phyloP scores from a whole-genome alignment of 139 green algal species.

The Parachlorella kessleri region DNA sequence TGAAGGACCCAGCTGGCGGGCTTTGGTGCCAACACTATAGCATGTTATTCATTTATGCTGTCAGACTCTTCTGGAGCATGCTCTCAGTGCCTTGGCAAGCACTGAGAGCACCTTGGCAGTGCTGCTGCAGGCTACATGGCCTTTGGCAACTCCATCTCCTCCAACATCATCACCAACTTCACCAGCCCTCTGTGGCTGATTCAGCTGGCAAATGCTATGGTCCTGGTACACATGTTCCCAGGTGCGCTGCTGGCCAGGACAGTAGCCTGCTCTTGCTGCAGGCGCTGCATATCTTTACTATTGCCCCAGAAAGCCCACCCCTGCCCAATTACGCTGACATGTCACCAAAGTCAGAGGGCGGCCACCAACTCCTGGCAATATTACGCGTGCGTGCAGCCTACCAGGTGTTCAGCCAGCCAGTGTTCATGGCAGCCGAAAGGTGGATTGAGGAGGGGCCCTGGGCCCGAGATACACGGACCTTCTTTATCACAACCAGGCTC shows the following conservation, averaged over 20 bases:
- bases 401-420: slow-evolving; percentile 32
- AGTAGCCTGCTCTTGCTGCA: background rate
- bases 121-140: slow-evolving; percentile 11
- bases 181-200: slow-evolving; percentile 29
- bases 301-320: too few relatives aligned
- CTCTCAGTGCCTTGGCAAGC: too few relatives aligned
- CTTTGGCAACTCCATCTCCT: slow-evolving; percentile 19
- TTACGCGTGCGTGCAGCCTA: slow-evolving; percentile 14
- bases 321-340: too few relatives aligned
- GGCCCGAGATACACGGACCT: background rate
- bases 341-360: background rate
- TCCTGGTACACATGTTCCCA: slow-evolving; percentile 37
- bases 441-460: background rate
- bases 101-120: too few relatives aligned
- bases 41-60: too few relatives aligned
- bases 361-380: background rate
- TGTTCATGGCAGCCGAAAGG: slow-evolving; percentile 9
- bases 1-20: too few relatives aligned
- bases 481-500: background rate
- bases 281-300: too few relatives aligned
- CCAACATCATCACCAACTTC: background rate
- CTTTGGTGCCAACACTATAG: too few relatives aligned
- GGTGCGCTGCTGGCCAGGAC: background rate
- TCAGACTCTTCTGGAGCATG: too few relatives aligned
- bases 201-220: slow-evolving; percentile 40